These are phyloP conservation scores for Ophiostoma himal-ulmi DNA, from an alignment of 2,329 filamentous ascomycete species.

Conservation along the genomic window DNA sequence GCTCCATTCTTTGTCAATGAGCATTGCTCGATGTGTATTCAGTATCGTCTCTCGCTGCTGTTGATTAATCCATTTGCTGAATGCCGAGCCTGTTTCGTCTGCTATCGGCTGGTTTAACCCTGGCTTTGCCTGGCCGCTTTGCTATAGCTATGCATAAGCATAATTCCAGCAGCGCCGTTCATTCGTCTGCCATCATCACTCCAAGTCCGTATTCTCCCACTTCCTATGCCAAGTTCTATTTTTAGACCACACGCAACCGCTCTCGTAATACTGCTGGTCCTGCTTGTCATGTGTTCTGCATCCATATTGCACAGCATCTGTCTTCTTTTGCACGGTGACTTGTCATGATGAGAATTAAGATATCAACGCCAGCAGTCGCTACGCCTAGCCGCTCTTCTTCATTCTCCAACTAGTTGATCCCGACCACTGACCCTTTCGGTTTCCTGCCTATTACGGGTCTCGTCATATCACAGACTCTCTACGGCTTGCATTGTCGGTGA, in stretches of 20 bases:
- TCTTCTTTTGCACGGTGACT: not conserved
- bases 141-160: not conserved
- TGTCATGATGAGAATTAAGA: not conserved
- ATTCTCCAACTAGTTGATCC: not conserved
- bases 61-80: not conserved
- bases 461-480: not conserved
- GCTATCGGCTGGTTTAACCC: not conserved
- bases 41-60: not conserved
- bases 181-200: not conserved
- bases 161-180: not conserved
- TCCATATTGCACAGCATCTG: not conserved
- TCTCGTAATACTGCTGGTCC: not conserved
- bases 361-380: not conserved
- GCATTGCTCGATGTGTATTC: not conserved
- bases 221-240: conserved; percentile 15
- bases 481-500: not conserved
- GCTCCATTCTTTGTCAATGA: not conserved
- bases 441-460: no score
- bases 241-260: conserved; percentile 10
- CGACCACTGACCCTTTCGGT: not conserved
- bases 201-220: conserved; percentile 2
- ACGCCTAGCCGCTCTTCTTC: not conserved
- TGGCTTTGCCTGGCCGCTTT: not conserved
- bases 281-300: not conserved
- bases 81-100: not conserved